Base-by-base conservation (phyloP, 768 basidiomycete genomes). In the Lenzites betulinus region DNA sequence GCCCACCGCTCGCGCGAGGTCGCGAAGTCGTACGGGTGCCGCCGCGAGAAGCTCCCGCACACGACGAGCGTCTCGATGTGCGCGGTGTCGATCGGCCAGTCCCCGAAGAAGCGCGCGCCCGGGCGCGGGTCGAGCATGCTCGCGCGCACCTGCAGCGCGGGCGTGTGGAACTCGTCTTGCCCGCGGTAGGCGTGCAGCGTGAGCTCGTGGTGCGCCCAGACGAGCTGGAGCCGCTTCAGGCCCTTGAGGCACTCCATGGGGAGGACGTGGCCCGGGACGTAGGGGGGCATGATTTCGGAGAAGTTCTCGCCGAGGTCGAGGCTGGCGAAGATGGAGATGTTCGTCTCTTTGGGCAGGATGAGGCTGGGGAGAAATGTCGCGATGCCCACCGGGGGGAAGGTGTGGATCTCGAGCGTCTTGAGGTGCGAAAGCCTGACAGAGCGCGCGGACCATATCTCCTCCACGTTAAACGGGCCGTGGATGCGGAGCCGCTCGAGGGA, bases 21-120 rank as follows among this genome's bases (percentile, higher is more conserved):
- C 44, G 13, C 36, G 22, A 15, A 16, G 33, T 38, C 49, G 20
- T 51, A 22, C 33, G 33, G 35, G 22, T 7, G 26, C 26, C 20
- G 28, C 13, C 47, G 7, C 3, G 39, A 18, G 39, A 9, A 35
- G 54, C 33, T 44, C 2, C 54, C 44, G 22, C 44, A 55, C 26
- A 58, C 11, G n/a, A 58, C 57, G 39, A 58, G 22, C n/a, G 41
- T 44, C 49, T 58, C 57, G 28, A 58, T n/a, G 2, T 44, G 39
- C 7, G 57, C 30, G 7, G 48, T 15, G 49, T 51, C 49, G 20
- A 58, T 26, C n/a, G 41, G 28, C 48, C 57, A 58, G 18, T 58
- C 39, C 11, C 20, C 39, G 48, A 51, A 16, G 49, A 58, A 58
- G 26, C 57, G 30, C 22, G 23, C 15, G 9, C 48, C 28, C 8